A percentile compares a stretch with the other conserved stretches of the same genome.
phyloP scores from a whole-genome alignment of 768 basidiomycete species.

The Dictyophora rubrovolvata region DNA sequence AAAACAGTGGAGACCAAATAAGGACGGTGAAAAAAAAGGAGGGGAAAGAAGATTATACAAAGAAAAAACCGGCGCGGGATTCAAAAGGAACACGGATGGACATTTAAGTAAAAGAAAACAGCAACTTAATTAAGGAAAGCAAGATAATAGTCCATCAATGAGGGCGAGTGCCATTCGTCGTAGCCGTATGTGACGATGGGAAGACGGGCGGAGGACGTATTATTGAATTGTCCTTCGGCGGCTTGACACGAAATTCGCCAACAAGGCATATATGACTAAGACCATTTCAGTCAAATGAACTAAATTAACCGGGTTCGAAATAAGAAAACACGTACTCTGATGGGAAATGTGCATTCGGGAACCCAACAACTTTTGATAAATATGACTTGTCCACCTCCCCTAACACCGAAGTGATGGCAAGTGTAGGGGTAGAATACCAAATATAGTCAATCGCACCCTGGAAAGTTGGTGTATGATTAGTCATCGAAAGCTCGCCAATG shows the following conservation, averaged over 20 bases:
- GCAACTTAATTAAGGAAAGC: not conserved
- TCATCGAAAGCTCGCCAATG: slow-evolving; percentile 56
- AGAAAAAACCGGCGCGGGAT: not conserved
- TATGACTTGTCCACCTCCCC: slow-evolving; percentile 81
- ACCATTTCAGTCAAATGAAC: slow-evolving; percentile 11
- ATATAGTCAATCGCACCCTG: slow-evolving; percentile 86
- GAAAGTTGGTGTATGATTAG: slow-evolving; percentile 86
- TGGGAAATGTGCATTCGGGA: slow-evolving; percentile 94
- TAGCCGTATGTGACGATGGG: slow-evolving; percentile 3
- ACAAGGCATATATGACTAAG: slow-evolving; percentile 62
- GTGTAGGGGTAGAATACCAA: slow-evolving; percentile 71
- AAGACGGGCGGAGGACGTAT: slow-evolving; percentile 29
- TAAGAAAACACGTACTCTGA: slow-evolving; percentile 66
- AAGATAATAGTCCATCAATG: slow-evolving; percentile 4
- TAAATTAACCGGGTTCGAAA: slow-evolving; percentile 5
- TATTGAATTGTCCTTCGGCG: slow-evolving; percentile 39
- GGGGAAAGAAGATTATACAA: slow-evolving; percentile 1
- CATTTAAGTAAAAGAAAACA: not conserved
- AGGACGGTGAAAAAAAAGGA: not conserved
- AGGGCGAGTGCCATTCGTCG: not conserved
- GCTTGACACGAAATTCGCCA: slow-evolving; percentile 72
- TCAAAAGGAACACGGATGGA: not conserved
- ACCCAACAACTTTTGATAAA: slow-evolving; percentile 85
- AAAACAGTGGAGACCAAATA: not conserved
- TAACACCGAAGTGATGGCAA: slow-evolving; percentile 74